Evolutionary conservation across 2,329 filamentous ascomycete species (phyloP), one percentile per base, ranked within the genome.

Genomic region (Xylaria sp.): DNA sequence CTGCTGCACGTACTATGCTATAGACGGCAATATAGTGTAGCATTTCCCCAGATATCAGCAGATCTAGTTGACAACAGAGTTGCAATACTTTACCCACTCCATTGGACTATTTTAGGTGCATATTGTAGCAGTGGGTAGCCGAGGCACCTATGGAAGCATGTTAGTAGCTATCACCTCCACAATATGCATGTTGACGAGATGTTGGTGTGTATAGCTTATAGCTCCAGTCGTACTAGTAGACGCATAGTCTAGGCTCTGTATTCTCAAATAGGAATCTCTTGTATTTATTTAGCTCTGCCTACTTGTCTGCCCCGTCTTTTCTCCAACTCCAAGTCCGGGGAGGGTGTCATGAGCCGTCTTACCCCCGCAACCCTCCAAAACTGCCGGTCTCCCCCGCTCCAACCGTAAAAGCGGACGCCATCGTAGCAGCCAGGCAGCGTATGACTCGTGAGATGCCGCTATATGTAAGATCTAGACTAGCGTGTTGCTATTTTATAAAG

Each of bases 11-110:
- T 54, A 60, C 66, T 51, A 36, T 31, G 56, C 31, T 36, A 15
- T 31, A n/a, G 48, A 49, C 28, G 53, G 20, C 6, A 40, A 23
- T 13, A n/a, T 33, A 58, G 11, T 40, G 65, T 68, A 48, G 62
- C 59, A 65, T 69, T 66, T 57, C 67, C 67, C 63, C 63, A 56
- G 49, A 51, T 28, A 48, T 64, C 67, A 59, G 65, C 60, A 63
- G 65, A 62, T 62, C 59, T 23, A n/a, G 31, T 23, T 38, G 4
- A n/a, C 20, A 31, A 28, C 49, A 40, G 23, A n/a, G 46, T 40
- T 40, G 13, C 38, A 40, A 40, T 40, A 17, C 13, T 40, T 3
- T 40, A 17, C n/a, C 42, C 36, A 42, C 62, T 28, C 49, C 60
- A 38, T 28, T 44, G 38, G 48, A 40, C 57, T 65, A 65, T 40